Evolutionary conservation across 768 basidiomycete species (phyloP), one percentile per base, ranked within the genome.

Genomic region (Mrakia blollopis): DNA sequence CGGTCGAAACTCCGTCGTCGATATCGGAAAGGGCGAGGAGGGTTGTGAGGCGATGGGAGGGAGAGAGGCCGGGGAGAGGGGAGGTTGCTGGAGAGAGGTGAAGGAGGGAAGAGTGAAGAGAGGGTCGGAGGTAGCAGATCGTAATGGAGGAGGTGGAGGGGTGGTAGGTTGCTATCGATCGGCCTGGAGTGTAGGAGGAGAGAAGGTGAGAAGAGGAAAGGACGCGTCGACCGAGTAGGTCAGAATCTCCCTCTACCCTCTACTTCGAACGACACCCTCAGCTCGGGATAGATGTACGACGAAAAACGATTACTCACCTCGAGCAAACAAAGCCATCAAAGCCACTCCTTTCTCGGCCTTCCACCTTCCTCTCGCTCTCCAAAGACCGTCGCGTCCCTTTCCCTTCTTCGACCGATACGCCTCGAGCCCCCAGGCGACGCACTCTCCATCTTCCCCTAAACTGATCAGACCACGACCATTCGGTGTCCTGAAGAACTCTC

Each of bases 11-110:
- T 6, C 83, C 83, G 60, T 84, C 83, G 78, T 84, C 83, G 47
- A 83, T 81, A 78, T 83, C 81, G 0, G 83, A 83, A 5, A 82
- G 80, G 5, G 82, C 83, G 47, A 84, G 39, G 2, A 84, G 75
- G 11, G 77, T 78, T 13, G 73, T 74, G 21, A 78, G 54, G 21
- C 21, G 47, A 28, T 74, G 69, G 37, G 41, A n/a, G 23, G 62
- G 39, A 0, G 65, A 60, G 16, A 77, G 71, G 16, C 71, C 70
- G 3, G 76, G 76, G 16, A 77, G 71, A 5, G 39, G n/a, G 9
- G 54, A 37, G 16, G 21, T 47, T 14, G 63, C 57, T 5, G 63
- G 23, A 18, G 76, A 72, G 21, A 44, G 41, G 14, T 50, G 62
- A 14, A 39, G 41, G 78, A 83, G 80, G 41, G 79, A 67, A 1